Evolutionary conservation across 1,284 basidiomycete species (phyloP).

Genomic region (Ceratobasidium theobromae): DNA sequence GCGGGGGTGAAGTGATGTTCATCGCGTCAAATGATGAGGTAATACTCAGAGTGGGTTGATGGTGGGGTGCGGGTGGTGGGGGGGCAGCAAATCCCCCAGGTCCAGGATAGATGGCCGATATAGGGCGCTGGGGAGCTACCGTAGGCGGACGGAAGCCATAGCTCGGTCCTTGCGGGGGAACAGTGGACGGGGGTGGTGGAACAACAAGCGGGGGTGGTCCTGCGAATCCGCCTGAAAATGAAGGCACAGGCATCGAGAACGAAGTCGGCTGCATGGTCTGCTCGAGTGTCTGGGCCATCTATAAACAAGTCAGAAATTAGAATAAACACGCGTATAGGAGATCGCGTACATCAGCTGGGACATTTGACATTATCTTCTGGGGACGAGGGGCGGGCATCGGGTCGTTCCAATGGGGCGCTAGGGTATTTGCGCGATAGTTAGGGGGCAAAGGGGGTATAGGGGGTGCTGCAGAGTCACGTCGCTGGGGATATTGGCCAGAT

Average conservation of each 20-base stretch:
- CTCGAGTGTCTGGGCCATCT: conserved; percentile 20
- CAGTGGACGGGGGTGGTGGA: no score
- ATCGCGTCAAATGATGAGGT: conserved; percentile 16
- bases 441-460: conserved; percentile 26
- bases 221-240: conserved; percentile 12
- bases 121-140: conserved; percentile 2
- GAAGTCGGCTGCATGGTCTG: conserved; percentile 8
- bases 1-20: not conserved
- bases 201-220: not conserved
- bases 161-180: not conserved
- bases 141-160: conserved; percentile 9
- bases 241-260: conserved; percentile 22
- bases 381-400: conserved; percentile 24
- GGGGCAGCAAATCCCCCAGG: conserved; percentile 7
- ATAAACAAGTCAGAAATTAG: not conserved
- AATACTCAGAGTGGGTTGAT: conserved; percentile 9
- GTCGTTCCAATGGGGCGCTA: conserved; percentile 7
- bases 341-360: conserved; percentile 8
- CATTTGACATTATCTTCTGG: conserved; percentile 17
- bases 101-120: not conserved
- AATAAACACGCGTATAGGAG: not conserved
- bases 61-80: conserved; percentile 5
- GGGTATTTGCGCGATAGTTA: conserved; percentile 6
- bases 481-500: not conserved
- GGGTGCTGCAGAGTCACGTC: not conserved